Percentiles rank a stretch among this genome's conserved stretches.
Evolutionary conservation across 1,284 basidiomycete genomes (phyloP).

Genomic region (Hemileia vastatrix): DNA sequence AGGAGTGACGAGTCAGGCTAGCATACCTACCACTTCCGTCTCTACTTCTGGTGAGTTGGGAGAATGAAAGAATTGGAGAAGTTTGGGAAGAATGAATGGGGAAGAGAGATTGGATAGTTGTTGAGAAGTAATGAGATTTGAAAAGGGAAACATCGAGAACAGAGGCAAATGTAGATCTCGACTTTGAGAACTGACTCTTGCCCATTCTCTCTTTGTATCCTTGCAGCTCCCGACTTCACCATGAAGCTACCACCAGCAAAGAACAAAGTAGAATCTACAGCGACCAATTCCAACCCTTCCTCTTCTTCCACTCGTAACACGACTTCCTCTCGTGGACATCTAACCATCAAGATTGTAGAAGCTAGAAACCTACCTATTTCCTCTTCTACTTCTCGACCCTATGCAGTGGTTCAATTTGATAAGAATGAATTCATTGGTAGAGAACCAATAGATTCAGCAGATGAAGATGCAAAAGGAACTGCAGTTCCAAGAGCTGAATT

Average conservation of each 20-base stretch:
- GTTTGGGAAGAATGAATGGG: too few relatives aligned
- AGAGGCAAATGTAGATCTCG: too few relatives aligned
- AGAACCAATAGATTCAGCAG: constrained; percentile 67
- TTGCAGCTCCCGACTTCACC: constrained; percentile 36
- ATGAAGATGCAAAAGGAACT: constrained; percentile 53
- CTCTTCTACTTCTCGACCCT: constrained; percentile 54
- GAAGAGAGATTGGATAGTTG: too few relatives aligned
- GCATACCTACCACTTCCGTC: too few relatives aligned
- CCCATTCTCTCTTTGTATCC: not conserved
- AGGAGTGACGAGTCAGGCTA: too few relatives aligned
- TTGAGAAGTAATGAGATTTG: too few relatives aligned
- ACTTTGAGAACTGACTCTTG: not conserved
- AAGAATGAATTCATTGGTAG: constrained; percentile 96
- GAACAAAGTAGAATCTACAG: constrained; percentile 25
- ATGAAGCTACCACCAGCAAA: constrained; percentile 39
- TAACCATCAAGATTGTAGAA: constrained; percentile 43
- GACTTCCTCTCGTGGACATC: constrained; percentile 33
- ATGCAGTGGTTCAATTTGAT: constrained; percentile 96
- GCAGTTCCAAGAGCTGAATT: not conserved
- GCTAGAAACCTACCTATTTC: constrained; percentile 27
- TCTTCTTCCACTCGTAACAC: constrained; percentile 34
- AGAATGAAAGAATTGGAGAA: too few relatives aligned
- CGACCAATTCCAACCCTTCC: not conserved
- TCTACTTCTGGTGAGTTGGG: too few relatives aligned
- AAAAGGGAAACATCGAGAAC: too few relatives aligned